phyloP scores from a whole-genome alignment of 2,329 filamentous ascomycete species.

The Ophiostoma ips region DNA sequence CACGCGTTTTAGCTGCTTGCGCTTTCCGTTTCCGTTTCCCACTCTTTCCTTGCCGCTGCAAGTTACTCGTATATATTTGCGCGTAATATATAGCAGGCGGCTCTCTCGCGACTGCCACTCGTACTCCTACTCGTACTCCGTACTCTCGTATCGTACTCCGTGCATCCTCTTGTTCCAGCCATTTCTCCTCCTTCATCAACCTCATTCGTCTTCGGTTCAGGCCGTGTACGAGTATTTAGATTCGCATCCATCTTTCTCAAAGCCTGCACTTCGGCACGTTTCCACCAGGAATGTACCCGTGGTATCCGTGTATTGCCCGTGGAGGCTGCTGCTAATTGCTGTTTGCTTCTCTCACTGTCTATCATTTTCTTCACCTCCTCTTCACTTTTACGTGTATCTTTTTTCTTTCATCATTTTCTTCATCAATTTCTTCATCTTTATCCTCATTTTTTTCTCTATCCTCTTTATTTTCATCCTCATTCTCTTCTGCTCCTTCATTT shows the following conservation, averaged over 20 bases:
- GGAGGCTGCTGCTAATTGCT: not conserved
- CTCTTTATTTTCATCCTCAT: no score
- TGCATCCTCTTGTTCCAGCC: not conserved
- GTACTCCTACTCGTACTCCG: no score
- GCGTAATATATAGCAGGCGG: no score
- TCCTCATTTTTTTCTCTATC: no score
- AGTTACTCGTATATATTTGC: no score
- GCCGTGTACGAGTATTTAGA: not conserved
- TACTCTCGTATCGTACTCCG: not conserved
- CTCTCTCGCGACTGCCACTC: not conserved
- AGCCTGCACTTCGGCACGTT: not conserved
- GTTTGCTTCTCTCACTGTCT: not conserved
- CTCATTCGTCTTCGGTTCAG: not conserved
- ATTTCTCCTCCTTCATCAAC: not conserved
- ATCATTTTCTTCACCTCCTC: not conserved
- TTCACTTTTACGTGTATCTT: not conserved
- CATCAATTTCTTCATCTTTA: no score
- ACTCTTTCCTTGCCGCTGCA: no score
- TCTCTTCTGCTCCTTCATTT: no score
- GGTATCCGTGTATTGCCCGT: constrained; percentile 7
- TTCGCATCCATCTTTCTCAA: not conserved
- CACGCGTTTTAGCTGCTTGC: not conserved
- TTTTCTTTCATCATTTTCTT: not conserved
- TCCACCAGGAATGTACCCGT: constrained; percentile 3
- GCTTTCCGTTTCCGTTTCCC: not conserved